Evolutionary conservation across 495 filamentous ascomycete species (phyloP).

Genomic region (Rhypophila decipiens): DNA sequence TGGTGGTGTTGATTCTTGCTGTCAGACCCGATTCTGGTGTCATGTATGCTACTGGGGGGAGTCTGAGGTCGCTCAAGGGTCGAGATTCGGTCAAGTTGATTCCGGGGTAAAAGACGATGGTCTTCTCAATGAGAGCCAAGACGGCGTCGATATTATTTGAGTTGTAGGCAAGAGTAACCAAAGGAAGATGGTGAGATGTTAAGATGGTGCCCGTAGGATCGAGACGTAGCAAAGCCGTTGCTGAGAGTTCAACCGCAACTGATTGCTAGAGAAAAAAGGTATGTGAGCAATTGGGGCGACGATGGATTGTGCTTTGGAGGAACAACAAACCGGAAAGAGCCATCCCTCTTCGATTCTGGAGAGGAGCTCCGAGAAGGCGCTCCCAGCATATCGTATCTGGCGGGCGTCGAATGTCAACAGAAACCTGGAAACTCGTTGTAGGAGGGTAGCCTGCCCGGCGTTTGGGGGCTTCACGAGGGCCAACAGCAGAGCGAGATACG

Average conservation of each 20-base stretch:
- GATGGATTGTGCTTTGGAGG: not conserved
- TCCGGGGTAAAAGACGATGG: slow-evolving; percentile 60
- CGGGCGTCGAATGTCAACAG: slow-evolving; percentile 37
- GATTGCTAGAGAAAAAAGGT: slow-evolving; percentile 36
- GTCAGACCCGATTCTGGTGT: slow-evolving; percentile 53
- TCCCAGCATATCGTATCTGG: slow-evolving; percentile 39
- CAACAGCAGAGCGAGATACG: slow-evolving; percentile 36
- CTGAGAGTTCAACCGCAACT: slow-evolving; percentile 53
- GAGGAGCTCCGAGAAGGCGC: slow-evolving; percentile 24
- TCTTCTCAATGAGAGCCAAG: slow-evolving; percentile 61
- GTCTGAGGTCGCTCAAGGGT: slow-evolving; percentile 26
- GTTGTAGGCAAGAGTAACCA: slow-evolving; percentile 53
- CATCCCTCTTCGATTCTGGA: slow-evolving; percentile 16
- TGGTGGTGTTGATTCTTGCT: slow-evolving; percentile 44
- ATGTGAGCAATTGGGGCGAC: slow-evolving; percentile 2
- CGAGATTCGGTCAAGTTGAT: slow-evolving; percentile 17
- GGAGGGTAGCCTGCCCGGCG: slow-evolving; percentile 17
- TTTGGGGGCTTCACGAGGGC: slow-evolving; percentile 15
- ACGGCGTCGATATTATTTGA: slow-evolving; percentile 46
- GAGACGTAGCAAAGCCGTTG: slow-evolving; percentile 62
- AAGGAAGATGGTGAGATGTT: slow-evolving; percentile 57
- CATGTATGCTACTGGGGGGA: slow-evolving; percentile 43
- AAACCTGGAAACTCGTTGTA: slow-evolving; percentile 31
- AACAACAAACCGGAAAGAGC: slow-evolving; percentile 30
- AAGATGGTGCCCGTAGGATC: slow-evolving; percentile 66